phyloP scores from a whole-genome alignment of 441 rosid species.

The Aleurites moluccanus region DNA sequence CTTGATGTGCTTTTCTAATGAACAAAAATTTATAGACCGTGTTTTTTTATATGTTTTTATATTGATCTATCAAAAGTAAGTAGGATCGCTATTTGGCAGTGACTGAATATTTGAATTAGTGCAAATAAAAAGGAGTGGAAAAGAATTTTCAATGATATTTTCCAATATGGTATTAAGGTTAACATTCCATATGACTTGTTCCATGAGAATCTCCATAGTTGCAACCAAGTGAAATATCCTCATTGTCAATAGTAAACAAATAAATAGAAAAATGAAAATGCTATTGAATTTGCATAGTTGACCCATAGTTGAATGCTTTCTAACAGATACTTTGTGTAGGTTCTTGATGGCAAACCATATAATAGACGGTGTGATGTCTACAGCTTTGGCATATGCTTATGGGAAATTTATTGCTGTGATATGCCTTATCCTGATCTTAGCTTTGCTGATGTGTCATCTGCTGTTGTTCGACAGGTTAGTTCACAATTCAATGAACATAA shows the following conservation, averaged over 20 bases:
- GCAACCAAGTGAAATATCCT: too few species aligned
- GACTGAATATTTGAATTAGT: neutral
- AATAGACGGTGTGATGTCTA: slow-evolving; percentile 92
- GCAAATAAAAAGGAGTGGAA: neutral
- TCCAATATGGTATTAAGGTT: neutral
- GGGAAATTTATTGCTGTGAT: slow-evolving; percentile 95
- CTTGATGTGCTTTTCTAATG: neutral
- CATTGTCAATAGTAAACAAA: neutral
- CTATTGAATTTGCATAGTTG: neutral
- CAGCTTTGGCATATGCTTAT: slow-evolving; percentile 94
- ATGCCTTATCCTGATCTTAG: slow-evolving; percentile 90
- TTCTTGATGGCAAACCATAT: slow-evolving; percentile 90
- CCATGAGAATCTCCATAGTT: neutral
- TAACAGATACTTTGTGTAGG: slow-evolving; percentile 43
- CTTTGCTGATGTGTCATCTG: slow-evolving; percentile 76
- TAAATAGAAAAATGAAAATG: neutral
- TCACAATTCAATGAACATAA: neutral
- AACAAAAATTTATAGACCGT: neutral
- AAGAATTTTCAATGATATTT: neutral
- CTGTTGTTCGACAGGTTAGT: slow-evolving; percentile 85
- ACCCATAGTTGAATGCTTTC: neutral
- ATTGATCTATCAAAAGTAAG: neutral
- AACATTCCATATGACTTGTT: neutral
- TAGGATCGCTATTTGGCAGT: neutral
- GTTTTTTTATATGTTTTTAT: neutral